Base-by-base conservation (phyloP, 2,329 filamentous ascomycete genomes). In the Elsinoe fawcettii region DNA sequence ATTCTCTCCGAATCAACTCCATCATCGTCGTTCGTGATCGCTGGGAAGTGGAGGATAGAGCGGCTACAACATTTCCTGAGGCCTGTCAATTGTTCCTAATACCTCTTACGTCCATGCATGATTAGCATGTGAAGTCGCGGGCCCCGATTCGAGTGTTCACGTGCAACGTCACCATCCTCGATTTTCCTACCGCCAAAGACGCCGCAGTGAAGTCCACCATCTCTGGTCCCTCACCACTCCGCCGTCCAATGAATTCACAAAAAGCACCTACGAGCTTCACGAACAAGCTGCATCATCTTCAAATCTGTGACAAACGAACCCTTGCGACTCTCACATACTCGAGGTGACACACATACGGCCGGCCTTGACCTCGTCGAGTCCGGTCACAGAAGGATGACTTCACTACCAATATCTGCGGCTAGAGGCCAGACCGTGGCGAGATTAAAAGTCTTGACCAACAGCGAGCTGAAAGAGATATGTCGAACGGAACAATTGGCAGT, bases 401-500 rank as follows among this genome's bases (percentile, higher is more conserved):
- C 34, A 20, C 8, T 8, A 9, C 9, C 23, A 14, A 25, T 44
- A 44, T 27, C 39, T 16, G 14, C 9, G 23, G 51, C 25, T 11
- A 43, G 53, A n/a, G 34, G 32, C 5, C 20, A 27, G 20, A 27
- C 37, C 8, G 53, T 44, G 8, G 53, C 37, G 7, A 43, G 61
- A 27, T 63, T 71, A 57, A 82, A 81, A 66, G 77, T 73, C 7
- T 71, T 85, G 55, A 74, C 83, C 56, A 84, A 83, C 66, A 75
- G 75, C 59, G 84, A 91, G 65, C 80, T 96, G 51, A 88, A 90
- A 65, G 79, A 79, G 55, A 85, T 97, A 63, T 87, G 92, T 67
- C 80, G 83, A 61, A 76, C 81, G 60, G 88, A 95, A 73, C 81
- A 84, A 47, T 76, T 95, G 34, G 80, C 82, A 63, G 86, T 88